Conservation (phyloP, 306 rosid species). For the Trichosanthes truncata region DNA sequence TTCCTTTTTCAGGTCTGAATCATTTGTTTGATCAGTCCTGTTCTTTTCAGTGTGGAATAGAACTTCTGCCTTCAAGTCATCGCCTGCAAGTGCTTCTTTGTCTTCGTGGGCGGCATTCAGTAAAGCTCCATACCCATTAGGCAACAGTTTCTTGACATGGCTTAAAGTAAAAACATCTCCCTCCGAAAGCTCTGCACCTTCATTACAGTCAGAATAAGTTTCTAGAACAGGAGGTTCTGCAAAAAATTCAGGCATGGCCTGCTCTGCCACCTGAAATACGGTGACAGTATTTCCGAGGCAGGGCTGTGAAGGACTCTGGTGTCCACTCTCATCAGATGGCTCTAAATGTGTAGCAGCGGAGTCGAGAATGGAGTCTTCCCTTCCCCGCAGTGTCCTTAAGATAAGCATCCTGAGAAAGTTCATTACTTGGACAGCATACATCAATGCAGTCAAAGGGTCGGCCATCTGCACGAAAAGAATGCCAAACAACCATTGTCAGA, state of each 20-base stretch:
- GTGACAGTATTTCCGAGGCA: conserved; percentile 22
- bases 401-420: conserved; percentile 70
- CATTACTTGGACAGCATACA: conserved; percentile 91
- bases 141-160: neutral
- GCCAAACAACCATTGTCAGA: neutral
- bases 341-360: conserved; percentile 25
- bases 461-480: conserved; percentile 54
- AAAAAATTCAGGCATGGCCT: conserved; percentile 4
- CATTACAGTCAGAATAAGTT: conserved; percentile 23
- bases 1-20: conserved; percentile 32
- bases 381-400: conserved; percentile 42
- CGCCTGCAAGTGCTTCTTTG: conserved; percentile 4
- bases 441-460: conserved; percentile 79
- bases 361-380: conserved; percentile 46
- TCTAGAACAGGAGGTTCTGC: conserved; percentile 24
- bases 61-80: conserved; percentile 1
- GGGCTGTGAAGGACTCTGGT: conserved; percentile 32
- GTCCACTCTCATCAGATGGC: conserved; percentile 46
- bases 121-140: neutral
- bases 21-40: conserved; percentile 29
- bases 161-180: conserved; percentile 1
- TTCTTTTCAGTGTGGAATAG: conserved; percentile 29
- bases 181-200: neutral
- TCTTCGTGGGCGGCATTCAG: neutral
- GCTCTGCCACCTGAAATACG: conserved; percentile 31